phyloP scores from a whole-genome alignment of 495 filamentous ascomycete genomes.

The Massariosphaeria phaeospora region DNA sequence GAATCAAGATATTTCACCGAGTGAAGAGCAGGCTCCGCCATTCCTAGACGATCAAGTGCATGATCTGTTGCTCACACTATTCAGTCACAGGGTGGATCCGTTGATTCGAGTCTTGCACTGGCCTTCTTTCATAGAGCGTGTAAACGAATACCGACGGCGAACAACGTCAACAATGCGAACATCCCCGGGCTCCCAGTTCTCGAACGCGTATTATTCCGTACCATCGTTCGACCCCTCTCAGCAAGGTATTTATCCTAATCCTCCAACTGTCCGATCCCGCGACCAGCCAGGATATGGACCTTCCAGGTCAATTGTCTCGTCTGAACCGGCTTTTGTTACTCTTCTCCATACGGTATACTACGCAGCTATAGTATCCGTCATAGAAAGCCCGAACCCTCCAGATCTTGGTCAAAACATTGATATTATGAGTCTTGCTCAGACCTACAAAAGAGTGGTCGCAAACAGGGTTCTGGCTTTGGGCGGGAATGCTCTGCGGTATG shows the following conservation, averaged over 20 bases:
- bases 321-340: not conserved
- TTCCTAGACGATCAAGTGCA: slow-evolving; percentile 13
- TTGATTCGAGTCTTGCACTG: slow-evolving; percentile 21
- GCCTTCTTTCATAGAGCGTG: slow-evolving; percentile 16
- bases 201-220: not conserved
- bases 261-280: not conserved
- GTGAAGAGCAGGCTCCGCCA: not conserved
- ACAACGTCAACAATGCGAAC: not conserved
- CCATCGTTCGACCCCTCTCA: slow-evolving; percentile 4
- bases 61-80: slow-evolving; percentile 12
- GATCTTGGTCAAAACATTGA: slow-evolving; percentile 13
- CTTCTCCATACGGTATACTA: slow-evolving; percentile 22
- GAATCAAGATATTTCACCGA: not conserved
- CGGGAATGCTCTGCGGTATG: not conserved
- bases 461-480: slow-evolving; percentile 3
- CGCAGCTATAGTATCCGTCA: slow-evolving; percentile 16
- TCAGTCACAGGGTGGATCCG: slow-evolving; percentile 20
- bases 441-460: slow-evolving; percentile 10
- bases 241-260: not conserved
- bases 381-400: slow-evolving; percentile 5
- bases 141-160: not conserved
- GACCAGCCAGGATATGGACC: not conserved
- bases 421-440: slow-evolving; percentile 1
- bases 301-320: not conserved
- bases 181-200: not conserved